Base-by-base conservation (phyloP, 305 asterid genomes). In the Fraxinus floribunda region DNA sequence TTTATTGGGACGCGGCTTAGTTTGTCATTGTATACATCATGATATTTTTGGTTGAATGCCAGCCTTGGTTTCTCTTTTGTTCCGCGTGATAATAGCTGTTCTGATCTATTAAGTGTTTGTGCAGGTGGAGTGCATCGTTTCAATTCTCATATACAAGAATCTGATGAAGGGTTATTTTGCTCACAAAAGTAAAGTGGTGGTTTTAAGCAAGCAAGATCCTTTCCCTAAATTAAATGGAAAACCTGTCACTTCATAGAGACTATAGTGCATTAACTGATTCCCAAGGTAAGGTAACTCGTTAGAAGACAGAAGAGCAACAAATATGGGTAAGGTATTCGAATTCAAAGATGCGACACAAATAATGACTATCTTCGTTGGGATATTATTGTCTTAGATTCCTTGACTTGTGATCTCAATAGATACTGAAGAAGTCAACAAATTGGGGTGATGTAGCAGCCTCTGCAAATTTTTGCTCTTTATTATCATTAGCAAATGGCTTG, bases 131-230 rank as follows among this genome's bases (percentile, higher is more conserved):
- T 96, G 98, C 92, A 92, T 93, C 86, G 90, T 93, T 94, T 82
- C 99, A 18, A 96, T 93, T 83, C 91, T 96, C 79, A 94, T 94
- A 26, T 93, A 90, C 93, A 96, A 91, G 92, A 94, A 92, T 89
- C 93, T 94, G n/a, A 85, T 96, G 78, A 96, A 94, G 90, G 98
- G 99, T 30, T 96, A 96, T 88, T 96, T 94, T 83, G 99, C 98
- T 70, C 98, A 96, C 91, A 94, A 96, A 89, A 96, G 97, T 80
- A 96, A 96, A 87, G 98, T 96, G 80, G 98, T 84, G 78, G 98
- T 96, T 82, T 80, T 94, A 71, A 94, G 98, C 92, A 96, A 96
- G 86, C 98, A 96, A 80, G 99, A 94, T 74, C 98, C 99, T 76
- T 96, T 96, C 87, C 99, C 98, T 7, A 94, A 87, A 89, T 88